Percentiles rank a stretch among this genome's conserved stretches.
These are phyloP conservation scores for Coccomyxa sp. DNA, from an alignment of 139 green algal species.

Conservation along the genomic window DNA sequence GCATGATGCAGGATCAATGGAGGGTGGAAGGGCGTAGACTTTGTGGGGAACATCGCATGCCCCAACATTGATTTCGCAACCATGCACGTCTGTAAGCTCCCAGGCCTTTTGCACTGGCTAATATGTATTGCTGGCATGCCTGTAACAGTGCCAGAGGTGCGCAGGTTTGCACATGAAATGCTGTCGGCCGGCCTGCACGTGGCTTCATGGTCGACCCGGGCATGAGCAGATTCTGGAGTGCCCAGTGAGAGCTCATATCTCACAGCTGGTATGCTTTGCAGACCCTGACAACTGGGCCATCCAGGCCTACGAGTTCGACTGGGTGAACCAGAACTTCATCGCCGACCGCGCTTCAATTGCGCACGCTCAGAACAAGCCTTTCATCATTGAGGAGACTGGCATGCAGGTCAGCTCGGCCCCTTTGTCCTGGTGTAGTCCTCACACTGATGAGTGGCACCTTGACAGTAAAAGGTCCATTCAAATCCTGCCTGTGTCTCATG, in stretches of 20 bases:
- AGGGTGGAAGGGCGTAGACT: not conserved
- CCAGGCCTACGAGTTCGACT: not conserved
- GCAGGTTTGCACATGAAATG: no score
- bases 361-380: conserved; percentile 25
- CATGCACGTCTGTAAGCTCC: conserved; percentile 12
- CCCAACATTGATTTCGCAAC: conserved; percentile 19
- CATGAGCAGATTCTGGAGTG: no score
- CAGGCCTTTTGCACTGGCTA: no score
- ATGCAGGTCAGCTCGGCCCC: not conserved
- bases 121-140: no score
- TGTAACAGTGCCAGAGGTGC: no score
- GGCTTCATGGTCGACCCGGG: no score
- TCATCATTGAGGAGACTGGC: conserved; percentile 34
- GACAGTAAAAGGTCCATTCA: no score
- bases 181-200: no score
- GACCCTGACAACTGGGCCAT: conserved; percentile 11
- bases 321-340: conserved; percentile 5
- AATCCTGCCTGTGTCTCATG: no score
- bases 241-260: not conserved
- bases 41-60: not conserved
- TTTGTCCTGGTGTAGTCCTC: no score
- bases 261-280: not conserved
- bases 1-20: not conserved
- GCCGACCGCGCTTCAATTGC: conserved; percentile 22
- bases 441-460: no score